Evolutionary conservation across 345 rosid genomes (phyloP), one percentile per base, ranked within the genome.

Genomic region (Arabidopsis arenosa): DNA sequence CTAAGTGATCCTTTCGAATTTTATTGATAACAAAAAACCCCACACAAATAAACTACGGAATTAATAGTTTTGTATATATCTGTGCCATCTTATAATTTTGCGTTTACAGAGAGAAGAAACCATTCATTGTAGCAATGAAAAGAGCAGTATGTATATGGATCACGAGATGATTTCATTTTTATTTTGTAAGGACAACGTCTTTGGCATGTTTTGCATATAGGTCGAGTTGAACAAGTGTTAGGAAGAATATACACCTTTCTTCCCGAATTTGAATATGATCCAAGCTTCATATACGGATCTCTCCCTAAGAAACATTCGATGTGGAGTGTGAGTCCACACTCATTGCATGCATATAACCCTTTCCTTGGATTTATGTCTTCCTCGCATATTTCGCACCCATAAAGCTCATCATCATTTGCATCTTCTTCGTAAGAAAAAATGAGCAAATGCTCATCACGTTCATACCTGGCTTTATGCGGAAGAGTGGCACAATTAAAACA

Each of bases 401-500:
- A 55, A 30, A 28, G 3, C 4, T 40, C 9, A 39, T 26, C 9
- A 23, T 23, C 9, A 9, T 53, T 70, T 70, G 7, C 48, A 21
- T 33, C 5, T 17, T 11, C 7, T 32, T 17, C 0, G 9, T 17
- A 32, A 17, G 9, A 11, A 17, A 32, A 57, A 7, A 1, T 43
- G 44, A 70, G 66, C 1, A 60, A 15, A 71, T 51, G 67, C 7
- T 21, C 56, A 28, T 59, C 67, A 60, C 60, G 67, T 10, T 44
- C n/a, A 17, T 36, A 23, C 21, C 28, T 40, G 28, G 12, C 35
- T 12, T 71, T 35, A 5, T 32, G 14, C 8, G 75, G 75, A 45
- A 70, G 48, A 30, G 75, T 70, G n/a, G 66, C 75, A 18, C 66
- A 70, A 5, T 36, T 10, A 58, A 57, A 70, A 5, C 74, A 70